Evolutionary conservation across 73 alveolate genomes (phyloP), one percentile per base, ranked within the genome.

Genomic region (Paramecium bursaria): DNA sequence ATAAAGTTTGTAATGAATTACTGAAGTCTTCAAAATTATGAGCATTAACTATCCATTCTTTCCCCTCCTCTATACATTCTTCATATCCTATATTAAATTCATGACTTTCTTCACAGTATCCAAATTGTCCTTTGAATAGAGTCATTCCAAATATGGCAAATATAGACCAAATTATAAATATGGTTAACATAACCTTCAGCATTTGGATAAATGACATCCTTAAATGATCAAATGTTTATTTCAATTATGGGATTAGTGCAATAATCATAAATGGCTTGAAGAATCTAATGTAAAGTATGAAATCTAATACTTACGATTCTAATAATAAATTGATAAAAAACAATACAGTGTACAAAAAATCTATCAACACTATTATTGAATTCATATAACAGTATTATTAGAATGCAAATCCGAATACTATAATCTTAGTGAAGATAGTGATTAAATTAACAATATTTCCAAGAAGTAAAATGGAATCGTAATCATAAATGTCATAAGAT

Each of bases 131-230:
- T 23, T 67, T 39, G 44, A 39, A 67, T 19, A 67, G 22, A 6
- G 44, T 67, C 53, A 67, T 67, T 15, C 60, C 82, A 67, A 25
- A 67, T 0, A 67, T 57, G 19, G 47, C 82, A 67, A 67, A 67
- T 57, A 67, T 67, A 0, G 82, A 39, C 82, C 82, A 67, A 15
- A 67, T 67, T 39, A 67, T 67, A 6, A 67, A 7, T 3, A 67
- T 3, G 19, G 82, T 67, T 19, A 67, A 9, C 11, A 67, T 39
- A 3, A 67, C 82, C 15, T 67, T 42, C 19, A 44, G 33, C 82
- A 67, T 67, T 25, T 67, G 33, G 27, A 39, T 39, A 14, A 67
- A 42, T n/a, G 82, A 42, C 15, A 57, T 46, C 19, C 33, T 57
- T 21, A 67, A 67, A 19, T 53, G 22, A 35, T 67, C 44, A 42